Conservation (phyloP, 2,329 filamentous ascomycete genomes). For the Aspergillus brunneoviolaceus region DNA sequence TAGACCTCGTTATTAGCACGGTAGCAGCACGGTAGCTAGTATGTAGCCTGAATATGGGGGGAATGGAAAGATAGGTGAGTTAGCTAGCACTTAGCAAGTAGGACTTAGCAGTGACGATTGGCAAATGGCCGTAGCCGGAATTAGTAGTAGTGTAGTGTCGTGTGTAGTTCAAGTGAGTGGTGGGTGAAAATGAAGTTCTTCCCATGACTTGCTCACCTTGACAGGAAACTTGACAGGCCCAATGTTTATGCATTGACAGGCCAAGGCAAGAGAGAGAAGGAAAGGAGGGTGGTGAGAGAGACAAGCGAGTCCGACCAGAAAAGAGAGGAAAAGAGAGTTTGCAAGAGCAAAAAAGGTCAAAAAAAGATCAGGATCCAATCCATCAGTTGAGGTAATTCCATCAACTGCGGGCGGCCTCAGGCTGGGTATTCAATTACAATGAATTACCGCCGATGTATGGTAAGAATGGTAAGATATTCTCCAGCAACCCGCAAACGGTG, state of each 20-base stretch:
- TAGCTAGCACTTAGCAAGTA: constrained; percentile 7
- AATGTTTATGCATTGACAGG: no score
- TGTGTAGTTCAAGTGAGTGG: no score
- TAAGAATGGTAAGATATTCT: constrained; percentile 13
- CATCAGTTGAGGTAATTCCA: background rate
- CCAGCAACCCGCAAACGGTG: constrained; percentile 18
- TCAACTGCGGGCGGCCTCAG: background rate
- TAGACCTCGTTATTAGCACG: background rate
- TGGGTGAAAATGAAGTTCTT: no score
- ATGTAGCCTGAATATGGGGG: no score
- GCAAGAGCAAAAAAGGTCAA: background rate
- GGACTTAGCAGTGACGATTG: constrained; percentile 15
- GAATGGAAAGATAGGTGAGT: background rate
- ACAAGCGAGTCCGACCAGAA: no score
- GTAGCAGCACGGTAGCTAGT: constrained; percentile 1
- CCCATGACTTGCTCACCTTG: no score
- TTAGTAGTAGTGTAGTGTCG: constrained; percentile 1
- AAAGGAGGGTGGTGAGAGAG: no score
- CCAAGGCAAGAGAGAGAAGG: no score
- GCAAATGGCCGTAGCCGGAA: constrained; percentile 12
- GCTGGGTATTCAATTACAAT: constrained; percentile 4
- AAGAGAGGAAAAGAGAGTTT: no score
- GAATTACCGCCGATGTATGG: background rate
- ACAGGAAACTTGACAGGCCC: no score
- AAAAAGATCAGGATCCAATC: background rate